phyloP scores from a whole-genome alignment of 2,329 filamentous ascomycete genomes.

The Colletotrichum karsti region DNA sequence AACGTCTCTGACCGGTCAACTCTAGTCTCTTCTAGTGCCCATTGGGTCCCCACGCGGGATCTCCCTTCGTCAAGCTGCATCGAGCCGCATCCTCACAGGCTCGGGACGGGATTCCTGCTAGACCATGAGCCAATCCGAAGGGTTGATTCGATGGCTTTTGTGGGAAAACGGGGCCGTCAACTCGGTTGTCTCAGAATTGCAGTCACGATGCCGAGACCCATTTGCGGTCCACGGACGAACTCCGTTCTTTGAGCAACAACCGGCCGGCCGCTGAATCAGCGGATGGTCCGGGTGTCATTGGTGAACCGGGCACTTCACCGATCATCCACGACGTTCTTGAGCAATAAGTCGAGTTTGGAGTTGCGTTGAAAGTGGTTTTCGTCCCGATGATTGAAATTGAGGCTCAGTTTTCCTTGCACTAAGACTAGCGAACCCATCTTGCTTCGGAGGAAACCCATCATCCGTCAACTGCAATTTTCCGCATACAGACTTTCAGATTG shows the following conservation, averaged over 20 bases:
- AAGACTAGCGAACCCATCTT: background rate
- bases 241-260: background rate
- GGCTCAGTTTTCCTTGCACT: background rate
- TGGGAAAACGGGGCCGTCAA: background rate
- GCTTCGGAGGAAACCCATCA: background rate
- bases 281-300: background rate
- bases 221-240: background rate
- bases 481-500: background rate
- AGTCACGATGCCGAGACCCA: background rate
- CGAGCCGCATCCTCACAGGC: background rate
- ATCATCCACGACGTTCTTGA: too few species aligned
- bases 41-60: background rate
- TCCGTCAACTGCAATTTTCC: too few species aligned
- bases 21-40: background rate
- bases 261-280: constrained; percentile 13
- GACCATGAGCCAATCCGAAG: background rate
- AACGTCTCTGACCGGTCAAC: background rate
- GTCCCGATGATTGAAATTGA: background rate
- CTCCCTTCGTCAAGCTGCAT: background rate
- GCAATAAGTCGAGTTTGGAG: too few species aligned
- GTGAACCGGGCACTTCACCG: background rate
- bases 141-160: background rate
- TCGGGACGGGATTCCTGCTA: background rate
- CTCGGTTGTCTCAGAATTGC: background rate
- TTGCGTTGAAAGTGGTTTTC: background rate